Conservation (phyloP, 306 rosid genomes). For the Benincasa hispida region DNA sequence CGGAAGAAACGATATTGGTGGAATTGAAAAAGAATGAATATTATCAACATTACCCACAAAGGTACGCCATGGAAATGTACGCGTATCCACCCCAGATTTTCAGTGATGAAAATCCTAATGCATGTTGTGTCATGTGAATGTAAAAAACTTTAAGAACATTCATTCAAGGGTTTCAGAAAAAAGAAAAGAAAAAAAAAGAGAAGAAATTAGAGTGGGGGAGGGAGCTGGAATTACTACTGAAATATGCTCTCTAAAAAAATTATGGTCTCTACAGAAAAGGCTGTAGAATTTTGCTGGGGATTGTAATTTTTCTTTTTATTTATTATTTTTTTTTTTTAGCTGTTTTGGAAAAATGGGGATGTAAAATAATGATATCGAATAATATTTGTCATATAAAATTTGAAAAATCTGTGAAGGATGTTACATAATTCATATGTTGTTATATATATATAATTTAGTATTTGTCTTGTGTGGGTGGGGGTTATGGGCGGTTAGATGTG, state of each 20-base stretch:
- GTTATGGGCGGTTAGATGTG: no score
- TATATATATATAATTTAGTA: no score
- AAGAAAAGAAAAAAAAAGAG: not conserved
- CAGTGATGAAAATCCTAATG: slow-evolving; percentile 97
- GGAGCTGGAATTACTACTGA: no score
- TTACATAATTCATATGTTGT: no score
- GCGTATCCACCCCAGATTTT: slow-evolving; percentile 66
- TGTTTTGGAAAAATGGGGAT: not conserved
- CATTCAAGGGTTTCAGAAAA: not conserved
- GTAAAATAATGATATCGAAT: slow-evolving; percentile 4
- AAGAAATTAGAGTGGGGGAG: no score
- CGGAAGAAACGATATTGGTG: slow-evolving; percentile 30
- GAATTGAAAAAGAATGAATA: slow-evolving; percentile 47
- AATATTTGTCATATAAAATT: not conserved
- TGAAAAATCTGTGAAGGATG: not conserved
- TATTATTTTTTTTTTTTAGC: not conserved
- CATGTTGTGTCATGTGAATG: slow-evolving; percentile 43
- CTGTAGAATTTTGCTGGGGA: slow-evolving; percentile 9
- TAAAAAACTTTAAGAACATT: no score
- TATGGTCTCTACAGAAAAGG: slow-evolving; percentile 1
- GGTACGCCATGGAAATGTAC: slow-evolving; percentile 33
- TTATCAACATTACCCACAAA: slow-evolving; percentile 31
- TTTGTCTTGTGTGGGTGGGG: not conserved
- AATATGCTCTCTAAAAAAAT: not conserved
- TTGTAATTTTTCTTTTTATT: not conserved